Percentiles rank a stretch among this genome's conserved stretches.
phyloP scores from a whole-genome alignment of 75 land plant genomes.

The Isoetes taiwanensis region DNA sequence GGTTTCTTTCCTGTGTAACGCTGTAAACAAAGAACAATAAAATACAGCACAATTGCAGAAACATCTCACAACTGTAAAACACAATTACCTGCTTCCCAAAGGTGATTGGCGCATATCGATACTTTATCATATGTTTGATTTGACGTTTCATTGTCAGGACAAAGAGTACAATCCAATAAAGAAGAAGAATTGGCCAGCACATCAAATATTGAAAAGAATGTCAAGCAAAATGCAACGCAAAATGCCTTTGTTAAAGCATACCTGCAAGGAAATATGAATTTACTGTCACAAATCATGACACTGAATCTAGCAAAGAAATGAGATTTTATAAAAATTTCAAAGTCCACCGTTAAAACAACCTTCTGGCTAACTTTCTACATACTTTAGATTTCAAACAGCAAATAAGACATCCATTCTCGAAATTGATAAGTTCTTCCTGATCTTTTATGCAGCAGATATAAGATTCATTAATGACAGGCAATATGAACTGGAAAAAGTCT shows the following conservation, averaged over 20 bases:
- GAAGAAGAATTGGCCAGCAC: slow-evolving; percentile 57
- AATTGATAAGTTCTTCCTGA: too few species aligned
- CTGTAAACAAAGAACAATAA: background rate
- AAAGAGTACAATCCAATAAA: slow-evolving; percentile 50
- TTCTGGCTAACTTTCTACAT: too few species aligned
- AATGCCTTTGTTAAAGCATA: slow-evolving; percentile 35
- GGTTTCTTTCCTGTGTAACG: slow-evolving; percentile 7
- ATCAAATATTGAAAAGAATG: slow-evolving; percentile 37
- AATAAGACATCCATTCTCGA: too few species aligned
- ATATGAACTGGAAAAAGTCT: too few species aligned
- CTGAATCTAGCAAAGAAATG: background rate
- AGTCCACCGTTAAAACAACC: background rate
- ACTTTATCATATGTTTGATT: slow-evolving; percentile 49
- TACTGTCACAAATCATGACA: too few species aligned
- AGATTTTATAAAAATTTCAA: too few species aligned
- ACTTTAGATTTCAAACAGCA: too few species aligned
- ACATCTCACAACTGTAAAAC: background rate
- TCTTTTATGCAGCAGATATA: too few species aligned
- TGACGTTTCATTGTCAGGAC: slow-evolving; percentile 46
- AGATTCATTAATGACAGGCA: too few species aligned
- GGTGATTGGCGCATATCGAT: slow-evolving; percentile 46
- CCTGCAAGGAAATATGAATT: slow-evolving; percentile 24
- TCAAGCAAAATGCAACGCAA: slow-evolving; percentile 27
- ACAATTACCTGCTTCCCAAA: slow-evolving; percentile 47
- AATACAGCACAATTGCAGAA: background rate